phyloP scores from a whole-genome alignment of 2,329 filamentous ascomycete genomes.

The Colletotrichum australisinense region DNA sequence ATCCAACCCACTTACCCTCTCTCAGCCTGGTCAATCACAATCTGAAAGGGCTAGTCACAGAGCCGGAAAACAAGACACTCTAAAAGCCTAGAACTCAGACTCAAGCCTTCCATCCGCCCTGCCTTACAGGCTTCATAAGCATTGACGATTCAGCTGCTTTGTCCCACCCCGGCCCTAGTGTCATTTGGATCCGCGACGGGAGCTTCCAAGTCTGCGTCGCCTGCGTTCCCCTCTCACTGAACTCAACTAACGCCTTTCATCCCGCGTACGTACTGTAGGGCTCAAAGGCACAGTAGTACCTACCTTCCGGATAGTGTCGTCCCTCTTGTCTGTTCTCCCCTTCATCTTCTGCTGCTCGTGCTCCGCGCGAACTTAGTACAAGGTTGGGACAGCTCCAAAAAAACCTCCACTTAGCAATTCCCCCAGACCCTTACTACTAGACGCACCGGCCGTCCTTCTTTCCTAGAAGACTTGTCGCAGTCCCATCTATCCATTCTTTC shows the following conservation, averaged over 20 bases:
- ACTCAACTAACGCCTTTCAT: constrained; percentile 1
- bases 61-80: not conserved
- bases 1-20: not conserved
- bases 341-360: constrained; percentile 17
- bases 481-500: not conserved
- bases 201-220: constrained; percentile 27
- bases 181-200: constrained; percentile 34
- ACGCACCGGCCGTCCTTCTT: not conserved
- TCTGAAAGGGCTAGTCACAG: not conserved
- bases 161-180: constrained; percentile 27
- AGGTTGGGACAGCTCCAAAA: constrained; percentile 21
- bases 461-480: not conserved
- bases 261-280: not conserved
- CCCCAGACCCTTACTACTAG: not conserved
- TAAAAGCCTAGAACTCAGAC: not conserved
- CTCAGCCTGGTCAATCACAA: not conserved
- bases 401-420: constrained; percentile 10
- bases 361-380: constrained; percentile 2
- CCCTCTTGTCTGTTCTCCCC: not conserved
- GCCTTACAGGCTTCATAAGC: constrained; percentile 3
- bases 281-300: not conserved
- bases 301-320: not conserved
- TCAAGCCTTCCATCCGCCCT: not conserved
- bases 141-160: constrained; percentile 28
- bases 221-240: constrained; percentile 1